Evolutionary conservation across 2,329 filamentous ascomycete species (phyloP).

Genomic region (Setomelanomma holmii): DNA sequence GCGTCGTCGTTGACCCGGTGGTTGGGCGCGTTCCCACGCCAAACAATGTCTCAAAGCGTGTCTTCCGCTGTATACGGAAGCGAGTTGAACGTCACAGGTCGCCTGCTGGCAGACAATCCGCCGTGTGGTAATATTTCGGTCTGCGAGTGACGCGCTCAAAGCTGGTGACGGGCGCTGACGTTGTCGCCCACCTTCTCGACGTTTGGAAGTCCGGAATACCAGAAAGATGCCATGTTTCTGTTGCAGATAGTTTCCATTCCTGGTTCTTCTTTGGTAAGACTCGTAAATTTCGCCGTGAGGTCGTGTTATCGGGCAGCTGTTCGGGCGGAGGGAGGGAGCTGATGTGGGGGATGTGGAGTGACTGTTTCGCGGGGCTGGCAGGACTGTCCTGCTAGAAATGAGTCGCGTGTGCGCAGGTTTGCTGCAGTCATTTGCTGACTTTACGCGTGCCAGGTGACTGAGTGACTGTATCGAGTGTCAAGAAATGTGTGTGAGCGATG

Average conservation of each 20-base stretch:
- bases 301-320: slow-evolving; percentile 7
- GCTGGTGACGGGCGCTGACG: slow-evolving; percentile 27
- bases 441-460: slow-evolving; percentile 10
- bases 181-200: slow-evolving; percentile 31
- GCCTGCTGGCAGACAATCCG: not conserved
- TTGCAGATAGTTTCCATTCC: slow-evolving; percentile 27
- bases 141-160: slow-evolving; percentile 20
- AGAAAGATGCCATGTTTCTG: slow-evolving; percentile 34
- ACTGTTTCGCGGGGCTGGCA: slow-evolving; percentile 22
- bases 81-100: not conserved
- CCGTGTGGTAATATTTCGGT: no score
- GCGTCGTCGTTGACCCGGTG: not conserved
- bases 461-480: slow-evolving; percentile 14
- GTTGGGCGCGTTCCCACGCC: no score
- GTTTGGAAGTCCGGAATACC: slow-evolving; percentile 30
- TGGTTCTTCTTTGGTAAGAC: slow-evolving; percentile 8
- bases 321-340: slow-evolving; percentile 15
- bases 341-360: slow-evolving; percentile 22
- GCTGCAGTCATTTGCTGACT: slow-evolving; percentile 8
- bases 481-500: slow-evolving; percentile 5
- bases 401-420: slow-evolving; percentile 10
- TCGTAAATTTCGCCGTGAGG: not conserved
- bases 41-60: no score
- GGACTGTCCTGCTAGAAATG: slow-evolving; percentile 18
- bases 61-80: not conserved